Evolutionary conservation across 75 land plant genomes (phyloP).

Genomic region (Adiantum capillusveneris): DNA sequence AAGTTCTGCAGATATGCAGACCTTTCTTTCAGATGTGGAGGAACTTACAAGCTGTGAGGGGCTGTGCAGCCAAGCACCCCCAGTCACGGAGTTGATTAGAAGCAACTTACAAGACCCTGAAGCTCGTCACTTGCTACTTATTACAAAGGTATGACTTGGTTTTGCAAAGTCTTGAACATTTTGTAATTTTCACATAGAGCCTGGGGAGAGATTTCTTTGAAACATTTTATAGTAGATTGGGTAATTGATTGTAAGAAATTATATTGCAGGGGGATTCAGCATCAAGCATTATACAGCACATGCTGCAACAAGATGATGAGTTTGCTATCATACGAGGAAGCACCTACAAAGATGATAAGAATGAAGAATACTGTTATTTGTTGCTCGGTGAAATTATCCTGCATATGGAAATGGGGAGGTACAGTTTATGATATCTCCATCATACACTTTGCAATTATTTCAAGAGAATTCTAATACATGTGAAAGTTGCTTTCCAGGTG

Average conservation of each 20-base stretch:
- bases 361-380: constrained; percentile 22
- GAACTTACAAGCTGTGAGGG: constrained; percentile 5
- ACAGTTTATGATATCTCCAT: not conserved
- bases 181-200: too few relatives aligned
- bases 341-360: constrained; percentile 21
- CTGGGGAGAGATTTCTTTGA: too few relatives aligned
- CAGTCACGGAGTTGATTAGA: constrained; percentile 14
- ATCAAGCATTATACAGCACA: constrained; percentile 15
- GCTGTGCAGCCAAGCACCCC: constrained; percentile 1
- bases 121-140: constrained; percentile 24
- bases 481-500: too few relatives aligned
- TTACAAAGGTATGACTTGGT: constrained; percentile 18
- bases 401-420: constrained; percentile 27
- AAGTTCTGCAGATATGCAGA: constrained; percentile 7
- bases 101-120: constrained; percentile 17
- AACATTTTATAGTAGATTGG: constrained; percentile 3
- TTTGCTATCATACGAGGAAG: constrained; percentile 19
- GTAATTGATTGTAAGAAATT: not conserved
- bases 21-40: constrained; percentile 10
- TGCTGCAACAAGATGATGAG: constrained; percentile 11
- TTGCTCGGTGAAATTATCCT: constrained; percentile 24
- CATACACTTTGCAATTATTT: too few relatives aligned
- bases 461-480: too few relatives aligned
- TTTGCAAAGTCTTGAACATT: too few relatives aligned
- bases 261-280: constrained; percentile 19